phyloP scores from a whole-genome alignment of 2,329 filamentous ascomycete species.

The Chaetothyriales sp. region DNA sequence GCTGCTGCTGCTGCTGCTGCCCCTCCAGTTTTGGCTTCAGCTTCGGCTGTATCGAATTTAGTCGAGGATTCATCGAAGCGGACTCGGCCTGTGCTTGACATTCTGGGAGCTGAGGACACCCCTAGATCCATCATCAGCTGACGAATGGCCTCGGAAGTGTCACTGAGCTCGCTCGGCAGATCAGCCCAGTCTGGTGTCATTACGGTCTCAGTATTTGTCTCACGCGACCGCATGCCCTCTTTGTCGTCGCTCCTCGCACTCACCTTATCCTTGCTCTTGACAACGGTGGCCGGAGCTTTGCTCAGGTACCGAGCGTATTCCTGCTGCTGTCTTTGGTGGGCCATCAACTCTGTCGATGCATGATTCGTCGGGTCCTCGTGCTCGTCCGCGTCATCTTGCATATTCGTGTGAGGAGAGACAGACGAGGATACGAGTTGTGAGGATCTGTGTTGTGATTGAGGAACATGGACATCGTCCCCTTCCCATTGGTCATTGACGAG shows the following conservation, averaged over 20 bases:
- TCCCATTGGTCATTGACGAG: not conserved
- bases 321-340: not conserved
- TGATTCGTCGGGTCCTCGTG: not conserved
- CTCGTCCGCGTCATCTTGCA: not conserved
- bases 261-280: not conserved
- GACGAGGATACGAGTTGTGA: not conserved
- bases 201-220: not conserved
- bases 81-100: not conserved
- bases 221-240: too few species aligned
- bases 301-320: not conserved
- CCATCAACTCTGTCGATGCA: not conserved
- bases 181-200: not conserved
- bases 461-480: not conserved
- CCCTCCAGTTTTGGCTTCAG: too few species aligned
- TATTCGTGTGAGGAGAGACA: not conserved
- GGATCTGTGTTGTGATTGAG: not conserved
- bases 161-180: not conserved
- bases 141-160: not conserved
- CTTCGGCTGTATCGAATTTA: not conserved
- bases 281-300: not conserved
- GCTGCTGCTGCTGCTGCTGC: not conserved
- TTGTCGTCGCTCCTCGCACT: not conserved
- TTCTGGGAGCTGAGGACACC: not conserved
- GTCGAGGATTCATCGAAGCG: not conserved
- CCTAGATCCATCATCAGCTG: not conserved